Conservation (phyloP, 2,329 filamentous ascomycete genomes). For the Zymoseptoria brevis region DNA sequence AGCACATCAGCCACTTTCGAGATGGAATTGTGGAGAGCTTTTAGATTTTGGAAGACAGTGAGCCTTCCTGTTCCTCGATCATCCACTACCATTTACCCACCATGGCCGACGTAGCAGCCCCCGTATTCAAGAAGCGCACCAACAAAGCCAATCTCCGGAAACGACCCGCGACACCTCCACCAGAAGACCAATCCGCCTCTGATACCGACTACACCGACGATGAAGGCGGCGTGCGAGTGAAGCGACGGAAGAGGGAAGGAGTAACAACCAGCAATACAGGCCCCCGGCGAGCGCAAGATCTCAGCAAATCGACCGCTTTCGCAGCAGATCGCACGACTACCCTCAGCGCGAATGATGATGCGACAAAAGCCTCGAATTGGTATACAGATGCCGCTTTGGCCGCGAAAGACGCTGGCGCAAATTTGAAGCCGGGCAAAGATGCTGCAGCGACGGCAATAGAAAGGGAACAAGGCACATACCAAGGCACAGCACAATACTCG, state of each 20-base stretch:
- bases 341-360: constrained; percentile 68
- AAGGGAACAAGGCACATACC: constrained; percentile 58
- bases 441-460: constrained; percentile 27
- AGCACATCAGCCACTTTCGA: neutral
- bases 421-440: constrained; percentile 41
- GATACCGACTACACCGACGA: constrained; percentile 59
- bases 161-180: constrained; percentile 68
- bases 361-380: constrained; percentile 85
- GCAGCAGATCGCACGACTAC: constrained; percentile 53
- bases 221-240: constrained; percentile 67
- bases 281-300: constrained; percentile 29
- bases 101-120: constrained; percentile 30
- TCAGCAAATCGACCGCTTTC: constrained; percentile 36
- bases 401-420: constrained; percentile 12
- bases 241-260: constrained; percentile 64
- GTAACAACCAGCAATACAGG: constrained; percentile 60
- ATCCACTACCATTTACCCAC: neutral
- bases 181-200: constrained; percentile 45
- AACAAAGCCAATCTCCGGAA: constrained; percentile 76
- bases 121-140: constrained; percentile 79
- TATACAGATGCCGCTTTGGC: constrained; percentile 60
- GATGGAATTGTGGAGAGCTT: too few species aligned
- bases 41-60: neutral
- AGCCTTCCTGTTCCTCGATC: neutral
- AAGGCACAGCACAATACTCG: constrained; percentile 62